phyloP scores from a whole-genome alignment of 108 stramenopile species.

The Nannochloropsis oceanica region DNA sequence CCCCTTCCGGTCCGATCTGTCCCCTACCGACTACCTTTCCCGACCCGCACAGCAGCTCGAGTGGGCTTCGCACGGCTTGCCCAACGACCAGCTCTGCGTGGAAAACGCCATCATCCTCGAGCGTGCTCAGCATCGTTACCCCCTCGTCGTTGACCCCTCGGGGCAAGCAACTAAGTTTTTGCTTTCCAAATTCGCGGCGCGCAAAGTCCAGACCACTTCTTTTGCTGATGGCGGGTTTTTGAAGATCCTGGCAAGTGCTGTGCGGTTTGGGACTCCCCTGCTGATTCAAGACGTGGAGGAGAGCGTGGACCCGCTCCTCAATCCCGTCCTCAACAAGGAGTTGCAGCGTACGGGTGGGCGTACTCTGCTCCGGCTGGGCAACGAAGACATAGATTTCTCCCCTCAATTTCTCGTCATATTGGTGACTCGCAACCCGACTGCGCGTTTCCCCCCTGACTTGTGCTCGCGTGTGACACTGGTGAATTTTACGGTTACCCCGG shows the following conservation, averaged over 20 bases:
- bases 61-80: conserved; percentile 75
- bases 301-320: conserved; percentile 88
- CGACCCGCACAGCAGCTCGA: conserved; percentile 56
- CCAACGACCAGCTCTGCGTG: conserved; percentile 68
- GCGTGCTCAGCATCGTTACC: conserved; percentile 14
- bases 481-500: conserved; percentile 92
- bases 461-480: conserved; percentile 86
- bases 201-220: conserved; percentile 81
- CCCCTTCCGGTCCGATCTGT: conserved; percentile 58
- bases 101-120: conserved; percentile 92
- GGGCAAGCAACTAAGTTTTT: conserved; percentile 76
- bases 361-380: conserved; percentile 80
- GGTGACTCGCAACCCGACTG: conserved; percentile 75
- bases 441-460: conserved; percentile 80
- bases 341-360: conserved; percentile 83
- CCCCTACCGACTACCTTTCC: conserved; percentile 71
- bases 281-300: conserved; percentile 79
- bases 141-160: conserved; percentile 88
- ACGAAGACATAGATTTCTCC: conserved; percentile 90
- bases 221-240: conserved; percentile 93
- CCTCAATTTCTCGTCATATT: conserved; percentile 85
- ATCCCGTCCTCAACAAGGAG: conserved; percentile 89
- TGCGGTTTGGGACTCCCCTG: conserved; percentile 90
- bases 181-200: conserved; percentile 59
- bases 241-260: conserved; percentile 86